phyloP scores from a whole-genome alignment of 2,329 filamentous ascomycete species.

The Cryphonectria nitschkei region DNA sequence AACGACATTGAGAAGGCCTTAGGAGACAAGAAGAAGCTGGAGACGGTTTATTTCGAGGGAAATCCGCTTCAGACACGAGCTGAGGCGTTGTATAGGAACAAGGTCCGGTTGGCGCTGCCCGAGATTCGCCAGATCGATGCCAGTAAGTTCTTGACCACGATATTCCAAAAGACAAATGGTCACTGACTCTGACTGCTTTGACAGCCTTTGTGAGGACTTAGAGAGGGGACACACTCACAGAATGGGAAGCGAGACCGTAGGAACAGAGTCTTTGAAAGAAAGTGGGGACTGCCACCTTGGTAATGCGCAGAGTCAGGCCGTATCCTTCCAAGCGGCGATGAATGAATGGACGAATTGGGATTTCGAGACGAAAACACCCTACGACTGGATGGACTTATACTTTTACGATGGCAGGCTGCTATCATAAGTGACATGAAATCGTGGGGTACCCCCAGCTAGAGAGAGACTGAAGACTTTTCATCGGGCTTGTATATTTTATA shows the following conservation, averaged over 20 bases:
- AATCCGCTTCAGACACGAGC: slow-evolving; percentile 82
- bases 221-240: neutral
- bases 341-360: neutral
- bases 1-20: slow-evolving; percentile 78
- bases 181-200: slow-evolving; percentile 12
- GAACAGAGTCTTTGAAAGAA: neutral
- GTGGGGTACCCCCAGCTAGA: neutral
- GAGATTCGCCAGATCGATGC: slow-evolving; percentile 94
- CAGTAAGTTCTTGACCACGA: slow-evolving; percentile 65
- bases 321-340: neutral
- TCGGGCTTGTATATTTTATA: slow-evolving; percentile 29
- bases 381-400: neutral
- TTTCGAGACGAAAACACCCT: neutral
- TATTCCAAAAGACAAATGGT: no score
- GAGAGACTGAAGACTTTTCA: slow-evolving; percentile 10
- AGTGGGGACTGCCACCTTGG: neutral
- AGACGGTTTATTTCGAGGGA: slow-evolving; percentile 95
- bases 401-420: slow-evolving; percentile 10
- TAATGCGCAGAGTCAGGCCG: neutral
- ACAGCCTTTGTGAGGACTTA: slow-evolving; percentile 38
- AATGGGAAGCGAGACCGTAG: neutral
- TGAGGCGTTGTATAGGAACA: slow-evolving; percentile 91
- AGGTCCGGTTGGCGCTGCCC: slow-evolving; percentile 84
- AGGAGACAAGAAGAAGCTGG: slow-evolving; percentile 75
- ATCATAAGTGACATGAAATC: slow-evolving; percentile 15